Conservation (phyloP, 768 basidiomycete species). For the Mycena leptocephala region DNA sequence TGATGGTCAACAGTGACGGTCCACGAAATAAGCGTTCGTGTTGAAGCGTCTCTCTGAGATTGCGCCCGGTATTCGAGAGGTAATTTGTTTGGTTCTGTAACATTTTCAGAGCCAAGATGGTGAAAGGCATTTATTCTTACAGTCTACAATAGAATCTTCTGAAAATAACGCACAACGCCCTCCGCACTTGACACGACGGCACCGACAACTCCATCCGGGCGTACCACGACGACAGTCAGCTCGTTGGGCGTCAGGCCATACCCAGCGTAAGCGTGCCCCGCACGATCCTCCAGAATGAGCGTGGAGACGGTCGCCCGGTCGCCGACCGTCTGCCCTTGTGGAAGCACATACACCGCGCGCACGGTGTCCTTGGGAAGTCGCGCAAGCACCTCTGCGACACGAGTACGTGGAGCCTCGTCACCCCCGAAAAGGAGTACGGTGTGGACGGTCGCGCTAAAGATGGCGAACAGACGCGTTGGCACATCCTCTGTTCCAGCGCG, state of each 20-base stretch:
- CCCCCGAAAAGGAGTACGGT: slow-evolving; percentile 49
- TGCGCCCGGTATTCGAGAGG: too few species aligned
- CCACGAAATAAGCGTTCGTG: too few species aligned
- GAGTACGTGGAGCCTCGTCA: background rate
- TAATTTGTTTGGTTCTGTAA: too few species aligned
- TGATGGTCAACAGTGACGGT: too few species aligned
- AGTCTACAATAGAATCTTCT: background rate
- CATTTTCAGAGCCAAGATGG: too few species aligned
- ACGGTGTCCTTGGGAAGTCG: too few species aligned
- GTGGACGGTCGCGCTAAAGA: slow-evolving; percentile 45
- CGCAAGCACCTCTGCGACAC: background rate
- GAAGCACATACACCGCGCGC: too few species aligned
- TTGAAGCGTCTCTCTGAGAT: too few species aligned
- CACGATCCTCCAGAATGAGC: slow-evolving; percentile 18
- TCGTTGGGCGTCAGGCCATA: slow-evolving; percentile 19
- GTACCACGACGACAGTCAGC: slow-evolving; percentile 30
- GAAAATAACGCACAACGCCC: background rate
- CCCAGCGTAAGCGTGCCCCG: slow-evolving; percentile 27
- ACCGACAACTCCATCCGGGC: slow-evolving; percentile 36
- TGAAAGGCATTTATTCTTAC: too few species aligned
- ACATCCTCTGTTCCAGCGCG: background rate
- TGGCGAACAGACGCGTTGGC: slow-evolving; percentile 42
- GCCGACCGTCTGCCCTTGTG: background rate
- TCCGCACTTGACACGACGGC: slow-evolving; percentile 3
- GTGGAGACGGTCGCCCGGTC: background rate